phyloP scores from a whole-genome alignment of 1,284 basidiomycete genomes.

The Clitocybe nebularis region DNA sequence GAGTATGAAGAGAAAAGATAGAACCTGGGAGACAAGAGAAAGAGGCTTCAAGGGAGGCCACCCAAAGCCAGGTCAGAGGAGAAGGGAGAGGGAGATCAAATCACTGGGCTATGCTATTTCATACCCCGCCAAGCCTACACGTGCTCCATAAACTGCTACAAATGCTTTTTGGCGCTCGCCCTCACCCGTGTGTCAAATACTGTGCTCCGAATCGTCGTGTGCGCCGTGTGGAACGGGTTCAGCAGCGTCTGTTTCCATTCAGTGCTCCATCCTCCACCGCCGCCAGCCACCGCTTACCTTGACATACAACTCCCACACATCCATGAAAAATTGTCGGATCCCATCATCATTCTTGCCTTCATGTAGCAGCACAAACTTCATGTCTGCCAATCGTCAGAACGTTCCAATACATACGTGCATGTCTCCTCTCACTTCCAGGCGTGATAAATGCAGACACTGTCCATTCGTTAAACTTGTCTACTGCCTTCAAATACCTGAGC shows the following conservation, averaged over 20 bases:
- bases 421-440: conserved; percentile 73
- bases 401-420: background rate
- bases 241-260: conserved; percentile 62
- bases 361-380: conserved; percentile 89
- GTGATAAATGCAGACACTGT: conserved; percentile 92
- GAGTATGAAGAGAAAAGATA: conserved; percentile 24
- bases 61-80: conserved; percentile 27
- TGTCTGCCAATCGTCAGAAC: conserved; percentile 49
- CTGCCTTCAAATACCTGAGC: conserved; percentile 85
- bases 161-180: conserved; percentile 81
- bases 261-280: background rate
- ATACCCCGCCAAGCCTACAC: conserved; percentile 11
- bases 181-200: conserved; percentile 82
- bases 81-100: conserved; percentile 19
- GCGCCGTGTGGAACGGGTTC: conserved; percentile 92
- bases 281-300: conserved; percentile 59
- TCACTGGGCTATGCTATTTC: conserved; percentile 13
- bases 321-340: conserved; percentile 85
- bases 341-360: conserved; percentile 96
- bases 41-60: conserved; percentile 26
- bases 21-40: conserved; percentile 25
- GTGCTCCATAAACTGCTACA: conserved; percentile 37
- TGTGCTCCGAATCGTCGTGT: conserved; percentile 73
- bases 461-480: conserved; percentile 98
- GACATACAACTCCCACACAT: conserved; percentile 93